Base-by-base conservation (phyloP, 768 basidiomycete species). In the Mycena chlorophos region DNA sequence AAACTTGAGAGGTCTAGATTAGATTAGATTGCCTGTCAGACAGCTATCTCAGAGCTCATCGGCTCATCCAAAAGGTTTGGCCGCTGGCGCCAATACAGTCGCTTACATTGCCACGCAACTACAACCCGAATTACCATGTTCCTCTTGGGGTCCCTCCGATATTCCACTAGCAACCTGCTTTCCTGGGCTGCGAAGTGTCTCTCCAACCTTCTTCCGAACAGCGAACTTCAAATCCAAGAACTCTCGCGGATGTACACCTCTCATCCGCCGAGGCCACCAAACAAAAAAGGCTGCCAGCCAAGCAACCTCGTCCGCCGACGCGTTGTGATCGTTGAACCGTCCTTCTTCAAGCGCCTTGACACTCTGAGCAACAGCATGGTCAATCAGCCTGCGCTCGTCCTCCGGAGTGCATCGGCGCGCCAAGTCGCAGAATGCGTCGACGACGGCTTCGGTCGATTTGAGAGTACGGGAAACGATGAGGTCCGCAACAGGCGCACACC, bases 241-340 rank as follows among this genome's bases (percentile, higher is more conserved):
- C 20, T 42, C 40, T 42, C n/a, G 22, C 5, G 29, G 28, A 16
- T 55, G 38, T 2, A n/a, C 39, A 10, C 39, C 22, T 20, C 27
- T 45, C 8, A 56, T 50, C 39, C 55, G 50, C 17, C 38, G 23
- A 14, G 49, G 29, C 55, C 49, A 51, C 55, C 55, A 56, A 17
- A 27, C 30, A 20, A 56, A 51, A 1, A 56, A 2, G 13, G 39
- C n/a, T 3, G 55, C 55, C 6, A 51, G 26, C 12, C 49, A 31
- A 6, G 26, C 30, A 10, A 51, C 34, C 3, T 22, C 17, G 19
- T 56, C 49, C 5, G 40, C 31, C 27, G 29, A 17, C 29, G 6
- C 23, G 8, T 42, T 23, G 6, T 26, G 13, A 3, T 23, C 17
- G 14, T 49, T 20, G 27, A 49, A 22, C 12, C 39, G 19, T 20